Base-by-base conservation (phyloP, 164 flowering plant species). In the Nymphaea thermarum region DNA sequence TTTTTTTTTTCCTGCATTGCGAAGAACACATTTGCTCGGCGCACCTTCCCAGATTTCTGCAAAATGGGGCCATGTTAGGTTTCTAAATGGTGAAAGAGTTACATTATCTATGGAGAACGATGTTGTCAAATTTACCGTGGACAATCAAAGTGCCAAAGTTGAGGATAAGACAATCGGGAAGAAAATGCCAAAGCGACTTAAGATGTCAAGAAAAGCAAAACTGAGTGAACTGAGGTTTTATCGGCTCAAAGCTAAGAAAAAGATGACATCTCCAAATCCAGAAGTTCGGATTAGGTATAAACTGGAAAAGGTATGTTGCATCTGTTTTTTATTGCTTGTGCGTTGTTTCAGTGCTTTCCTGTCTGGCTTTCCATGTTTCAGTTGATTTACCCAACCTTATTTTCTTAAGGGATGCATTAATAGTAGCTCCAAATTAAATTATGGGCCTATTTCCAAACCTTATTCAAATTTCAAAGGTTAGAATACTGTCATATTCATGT, bases 271-370 rank as follows among this genome's bases (percentile, higher is more conserved):
- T 72, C 92, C 98, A 4, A 89, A 89, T 77, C 97, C 96, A 43
- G 91, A 86, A 87, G 97, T 93, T 69, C 77, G 96, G 77, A 90
- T 93, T 70, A 79, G 88, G 68, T 90, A 93, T 73, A 90, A 85
- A 68, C 95, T 88, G 70, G 93, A 80, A 72, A 93, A 90, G 98
- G 96, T 88, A 68, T 42, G 82, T 11, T 53, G 51, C 36, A 10
- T 67, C 36, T 25, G 36, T 25, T 25, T 25, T 25, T 25, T 25
- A 25, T 25, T 25, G 36, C 36, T 25, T 25, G 36, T 25, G 36
- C 36, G 36, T 25, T 25, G 36, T 25, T 25, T 25, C 36, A 25
- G 36, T 25, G 36, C 1, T 25, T 25, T 25, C 36, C 36, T 25
- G 36, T 25, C 36, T 25, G 36, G 36, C 36, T 25, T 25, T 25